phyloP scores from a whole-genome alignment of 164 flowering plant species.

The Malania oleifera region DNA sequence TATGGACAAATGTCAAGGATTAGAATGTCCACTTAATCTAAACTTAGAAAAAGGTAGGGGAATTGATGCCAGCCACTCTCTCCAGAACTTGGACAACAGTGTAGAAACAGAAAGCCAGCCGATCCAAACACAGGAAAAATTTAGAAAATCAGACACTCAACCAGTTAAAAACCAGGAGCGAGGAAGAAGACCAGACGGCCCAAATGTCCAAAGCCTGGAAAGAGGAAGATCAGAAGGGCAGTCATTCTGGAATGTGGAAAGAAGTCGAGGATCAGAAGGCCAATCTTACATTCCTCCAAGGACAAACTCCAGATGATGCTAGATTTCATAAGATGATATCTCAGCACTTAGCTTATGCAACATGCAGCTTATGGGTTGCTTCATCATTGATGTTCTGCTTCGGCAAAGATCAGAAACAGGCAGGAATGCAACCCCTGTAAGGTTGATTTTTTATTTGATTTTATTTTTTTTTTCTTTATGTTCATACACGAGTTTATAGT shows the following conservation, averaged over 20 bases:
- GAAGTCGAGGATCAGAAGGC: conserved; percentile 11
- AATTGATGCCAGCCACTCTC: conserved; percentile 2
- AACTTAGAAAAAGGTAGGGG: conserved; percentile 14
- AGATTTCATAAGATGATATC: not conserved
- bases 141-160: conserved; percentile 12
- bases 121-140: conserved; percentile 12
- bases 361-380: too few relatives aligned
- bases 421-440: too few relatives aligned
- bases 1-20: conserved; percentile 10
- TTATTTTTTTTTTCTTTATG: not conserved
- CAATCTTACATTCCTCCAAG: conserved; percentile 11
- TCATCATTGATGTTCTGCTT: not conserved
- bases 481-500: not conserved
- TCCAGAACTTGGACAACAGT: conserved; percentile 10
- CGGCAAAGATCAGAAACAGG: too few relatives aligned
- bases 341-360: conserved; percentile 2
- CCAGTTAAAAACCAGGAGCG: conserved; percentile 7
- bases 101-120: conserved; percentile 8
- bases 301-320: conserved; percentile 24
- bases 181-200: conserved; percentile 19
- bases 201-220: conserved; percentile 14
- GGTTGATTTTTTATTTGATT: not conserved
- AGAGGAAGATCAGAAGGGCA: conserved; percentile 31
- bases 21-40: conserved; percentile 7
- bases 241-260: conserved; percentile 7